Evolutionary conservation across 2,329 filamentous ascomycete genomes (phyloP).

Genomic region (Penicillium sp.): DNA sequence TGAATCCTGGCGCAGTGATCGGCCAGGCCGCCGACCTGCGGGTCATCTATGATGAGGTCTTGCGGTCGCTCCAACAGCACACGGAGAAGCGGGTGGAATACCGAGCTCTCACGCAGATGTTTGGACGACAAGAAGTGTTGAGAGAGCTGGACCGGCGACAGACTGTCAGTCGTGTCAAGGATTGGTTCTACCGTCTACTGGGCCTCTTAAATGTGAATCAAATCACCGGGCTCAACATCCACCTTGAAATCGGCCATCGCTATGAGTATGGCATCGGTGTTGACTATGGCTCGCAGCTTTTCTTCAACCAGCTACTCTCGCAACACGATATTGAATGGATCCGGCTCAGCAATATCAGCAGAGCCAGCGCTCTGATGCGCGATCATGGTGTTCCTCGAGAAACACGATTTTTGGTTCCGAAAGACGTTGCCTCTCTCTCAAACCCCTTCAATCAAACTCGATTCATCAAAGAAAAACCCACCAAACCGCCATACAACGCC

Average conservation of each 20-base stretch:
- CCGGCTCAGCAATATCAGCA: conserved; percentile 35
- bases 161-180: conserved; percentile 31
- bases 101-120: conserved; percentile 48
- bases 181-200: conserved; percentile 36
- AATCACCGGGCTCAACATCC: conserved; percentile 32
- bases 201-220: conserved; percentile 37
- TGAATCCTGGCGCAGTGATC: conserved; percentile 48
- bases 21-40: conserved; percentile 48
- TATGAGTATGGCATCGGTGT: conserved; percentile 50
- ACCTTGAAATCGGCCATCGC: conserved; percentile 33
- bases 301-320: conserved; percentile 42
- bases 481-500: conserved; percentile 31
- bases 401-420: conserved; percentile 35
- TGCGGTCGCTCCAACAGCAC: conserved; percentile 35
- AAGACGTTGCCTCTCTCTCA: conserved; percentile 29
- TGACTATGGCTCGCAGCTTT: conserved; percentile 49
- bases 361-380: conserved; percentile 33
- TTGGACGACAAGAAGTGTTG: conserved; percentile 49
- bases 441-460: conserved; percentile 34
- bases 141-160: conserved; percentile 41
- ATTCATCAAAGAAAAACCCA: conserved; percentile 22
- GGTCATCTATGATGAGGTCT: conserved; percentile 42
- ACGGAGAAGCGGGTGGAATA: conserved; percentile 38
- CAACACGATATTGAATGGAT: conserved; percentile 40
- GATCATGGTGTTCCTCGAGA: conserved; percentile 35